Conservation (phyloP, 345 rosid species). For the Euphorbia tirucalli region DNA sequence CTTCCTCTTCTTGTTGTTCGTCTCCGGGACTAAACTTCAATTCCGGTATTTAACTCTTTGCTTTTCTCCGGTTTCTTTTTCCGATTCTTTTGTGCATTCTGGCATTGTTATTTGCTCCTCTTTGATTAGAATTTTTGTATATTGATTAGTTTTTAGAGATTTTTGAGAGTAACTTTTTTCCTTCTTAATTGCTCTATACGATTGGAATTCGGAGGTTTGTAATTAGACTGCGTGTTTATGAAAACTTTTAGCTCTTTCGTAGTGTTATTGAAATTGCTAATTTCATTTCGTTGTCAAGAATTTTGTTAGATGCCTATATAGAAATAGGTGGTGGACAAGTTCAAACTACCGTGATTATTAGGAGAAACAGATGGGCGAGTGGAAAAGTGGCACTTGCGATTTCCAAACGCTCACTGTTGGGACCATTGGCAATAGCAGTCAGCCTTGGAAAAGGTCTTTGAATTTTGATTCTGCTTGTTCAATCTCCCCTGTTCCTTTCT, state of each 20-base stretch:
- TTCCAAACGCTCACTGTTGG: background rate
- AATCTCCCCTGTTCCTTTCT: background rate
- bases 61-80: background rate
- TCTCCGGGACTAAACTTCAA: slow-evolving; percentile 40
- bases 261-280: background rate
- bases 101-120: background rate
- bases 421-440: background rate
- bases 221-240: background rate
- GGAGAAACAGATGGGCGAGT: background rate
- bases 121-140: background rate
- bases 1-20: slow-evolving; percentile 40
- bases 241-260: too few relatives aligned
- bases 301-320: too few relatives aligned
- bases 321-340: background rate
- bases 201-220: background rate
- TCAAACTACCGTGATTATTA: background rate
- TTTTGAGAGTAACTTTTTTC: background rate
- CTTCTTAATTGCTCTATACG: background rate
- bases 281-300: too few relatives aligned
- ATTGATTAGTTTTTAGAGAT: background rate
- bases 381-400: background rate
- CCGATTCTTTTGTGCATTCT: background rate
- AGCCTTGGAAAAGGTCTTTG: background rate
- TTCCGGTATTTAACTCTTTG: slow-evolving; percentile 44
- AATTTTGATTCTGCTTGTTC: background rate